Evolutionary conservation across 345 rosid species (phyloP).

Genomic region (Brassica rapa): DNA sequence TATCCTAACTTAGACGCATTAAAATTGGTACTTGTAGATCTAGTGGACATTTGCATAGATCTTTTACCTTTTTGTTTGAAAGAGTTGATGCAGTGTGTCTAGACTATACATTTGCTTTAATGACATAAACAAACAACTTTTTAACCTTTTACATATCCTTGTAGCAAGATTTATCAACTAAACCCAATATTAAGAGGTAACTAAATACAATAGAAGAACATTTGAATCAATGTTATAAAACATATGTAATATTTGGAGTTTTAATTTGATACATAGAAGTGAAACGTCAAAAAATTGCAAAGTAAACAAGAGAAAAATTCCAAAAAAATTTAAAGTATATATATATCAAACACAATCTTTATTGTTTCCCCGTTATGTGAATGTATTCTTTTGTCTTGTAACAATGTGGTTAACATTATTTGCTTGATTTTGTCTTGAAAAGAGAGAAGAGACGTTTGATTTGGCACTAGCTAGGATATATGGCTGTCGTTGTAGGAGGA

Average conservation of each 20-base stretch:
- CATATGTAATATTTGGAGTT: not conserved
- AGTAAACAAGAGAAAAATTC: not conserved
- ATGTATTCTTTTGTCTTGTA: constrained; percentile 34
- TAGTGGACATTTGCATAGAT: constrained; percentile 25
- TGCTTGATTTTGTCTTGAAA: constrained; percentile 11
- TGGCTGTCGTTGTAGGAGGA: constrained; percentile 31
- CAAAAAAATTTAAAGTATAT: not conserved
- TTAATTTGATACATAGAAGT: not conserved
- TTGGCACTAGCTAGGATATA: constrained; percentile 7
- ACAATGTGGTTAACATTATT: constrained; percentile 10
- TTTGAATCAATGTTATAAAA: not conserved
- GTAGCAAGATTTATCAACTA: not conserved
- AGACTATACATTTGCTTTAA: not conserved
- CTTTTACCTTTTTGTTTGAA: constrained; percentile 9
- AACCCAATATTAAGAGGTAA: constrained; percentile 10
- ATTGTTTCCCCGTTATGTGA: constrained; percentile 22
- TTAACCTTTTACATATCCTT: not conserved
- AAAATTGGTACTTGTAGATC: not conserved
- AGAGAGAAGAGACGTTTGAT: constrained; percentile 13
- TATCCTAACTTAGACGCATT: constrained; percentile 8
- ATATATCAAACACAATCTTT: constrained; percentile 24
- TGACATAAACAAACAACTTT: not conserved
- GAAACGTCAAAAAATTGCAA: not conserved
- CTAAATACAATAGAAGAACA: not conserved
- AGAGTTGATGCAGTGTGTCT: not conserved